phyloP scores from a whole-genome alignment of 768 basidiomycete genomes.

The Trametes cinnabarina region DNA sequence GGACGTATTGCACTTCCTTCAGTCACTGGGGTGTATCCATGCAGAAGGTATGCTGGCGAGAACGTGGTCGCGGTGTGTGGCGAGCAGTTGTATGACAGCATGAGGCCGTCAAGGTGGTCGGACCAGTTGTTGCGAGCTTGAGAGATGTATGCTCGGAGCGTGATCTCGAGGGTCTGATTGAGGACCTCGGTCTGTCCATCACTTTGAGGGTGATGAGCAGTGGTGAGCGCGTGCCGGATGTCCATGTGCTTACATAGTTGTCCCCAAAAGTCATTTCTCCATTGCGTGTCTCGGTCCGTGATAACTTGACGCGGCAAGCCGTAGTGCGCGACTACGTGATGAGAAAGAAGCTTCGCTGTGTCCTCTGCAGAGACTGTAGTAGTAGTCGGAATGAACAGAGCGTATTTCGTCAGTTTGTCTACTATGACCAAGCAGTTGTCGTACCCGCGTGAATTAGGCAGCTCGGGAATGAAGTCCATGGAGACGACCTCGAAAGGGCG shows the following conservation, averaged over 20 bases:
- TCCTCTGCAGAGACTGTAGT: background rate
- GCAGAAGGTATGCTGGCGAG: too few species aligned
- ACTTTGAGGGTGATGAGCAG: slow-evolving; percentile 19
- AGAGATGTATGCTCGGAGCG: slow-evolving; percentile 27
- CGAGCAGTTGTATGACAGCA: too few species aligned
- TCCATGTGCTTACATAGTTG: slow-evolving; percentile 1
- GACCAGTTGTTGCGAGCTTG: too few species aligned
- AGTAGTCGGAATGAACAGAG: slow-evolving; percentile 7
- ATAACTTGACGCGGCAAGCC: slow-evolving; percentile 7
- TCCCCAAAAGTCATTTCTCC: slow-evolving; percentile 9
- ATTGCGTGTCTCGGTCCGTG: slow-evolving; percentile 3
- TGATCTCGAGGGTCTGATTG: slow-evolving; percentile 34
- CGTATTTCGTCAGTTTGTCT: slow-evolving; percentile 16
- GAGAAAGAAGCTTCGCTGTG: too few species aligned
- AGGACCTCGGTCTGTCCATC: slow-evolving; percentile 39
- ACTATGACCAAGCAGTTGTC: slow-evolving; percentile 9
- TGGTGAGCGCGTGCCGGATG: background rate
- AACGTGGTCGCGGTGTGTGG: too few species aligned
- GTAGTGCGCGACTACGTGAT: slow-evolving; percentile 8
- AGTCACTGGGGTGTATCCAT: too few species aligned
- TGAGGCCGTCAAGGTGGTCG: too few species aligned
- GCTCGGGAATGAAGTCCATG: background rate
- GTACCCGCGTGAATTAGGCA: background rate
- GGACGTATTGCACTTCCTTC: too few species aligned
- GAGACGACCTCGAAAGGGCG: too few species aligned